Evolutionary conservation across 257 asterid species (phyloP).

Genomic region (Lantana camara): DNA sequence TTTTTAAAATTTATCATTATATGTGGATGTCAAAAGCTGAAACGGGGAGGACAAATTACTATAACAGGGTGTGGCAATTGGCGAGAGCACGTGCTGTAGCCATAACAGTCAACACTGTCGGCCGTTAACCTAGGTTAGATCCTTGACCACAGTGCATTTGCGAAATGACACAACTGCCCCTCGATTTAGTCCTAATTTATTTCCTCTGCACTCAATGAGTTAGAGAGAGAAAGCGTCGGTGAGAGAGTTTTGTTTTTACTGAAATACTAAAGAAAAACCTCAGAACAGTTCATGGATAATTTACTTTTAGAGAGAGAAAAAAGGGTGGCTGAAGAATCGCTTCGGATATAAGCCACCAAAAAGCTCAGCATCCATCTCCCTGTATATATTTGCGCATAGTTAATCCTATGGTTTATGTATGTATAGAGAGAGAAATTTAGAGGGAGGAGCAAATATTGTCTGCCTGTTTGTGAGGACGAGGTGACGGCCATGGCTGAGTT

Average conservation of each 20-base stretch:
- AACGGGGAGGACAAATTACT: background rate
- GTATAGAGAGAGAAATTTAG: conserved; percentile 27
- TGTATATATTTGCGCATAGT: conserved; percentile 16
- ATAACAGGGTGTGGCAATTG: conserved; percentile 16
- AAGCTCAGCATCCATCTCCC: conserved; percentile 22
- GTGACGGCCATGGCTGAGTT: conserved; percentile 47
- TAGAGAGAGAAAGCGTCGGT: conserved; percentile 38
- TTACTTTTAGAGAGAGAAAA: background rate
- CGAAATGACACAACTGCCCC: conserved; percentile 23
- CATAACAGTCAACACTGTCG: conserved; percentile 31
- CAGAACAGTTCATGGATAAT: background rate
- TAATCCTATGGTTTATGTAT: conserved; percentile 23
- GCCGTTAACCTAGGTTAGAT: conserved; percentile 43
- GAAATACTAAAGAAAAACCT: conserved; percentile 21
- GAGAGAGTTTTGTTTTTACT: conserved; percentile 30
- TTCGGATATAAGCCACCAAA: conserved; percentile 37
- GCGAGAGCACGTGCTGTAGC: conserved; percentile 16
- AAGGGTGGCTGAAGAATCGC: conserved; percentile 37
- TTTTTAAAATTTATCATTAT: too few relatives aligned
- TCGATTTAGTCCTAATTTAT: conserved; percentile 11
- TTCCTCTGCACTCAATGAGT: background rate
- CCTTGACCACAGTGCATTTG: conserved; percentile 9
- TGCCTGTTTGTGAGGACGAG: conserved; percentile 27
- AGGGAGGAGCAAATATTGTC: conserved; percentile 6
- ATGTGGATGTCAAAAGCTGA: conserved; percentile 10